Evolutionary conservation across 2,329 filamentous ascomycete genomes (phyloP), one percentile per base, ranked within the genome.

Genomic region (Epichloe sylvatica): DNA sequence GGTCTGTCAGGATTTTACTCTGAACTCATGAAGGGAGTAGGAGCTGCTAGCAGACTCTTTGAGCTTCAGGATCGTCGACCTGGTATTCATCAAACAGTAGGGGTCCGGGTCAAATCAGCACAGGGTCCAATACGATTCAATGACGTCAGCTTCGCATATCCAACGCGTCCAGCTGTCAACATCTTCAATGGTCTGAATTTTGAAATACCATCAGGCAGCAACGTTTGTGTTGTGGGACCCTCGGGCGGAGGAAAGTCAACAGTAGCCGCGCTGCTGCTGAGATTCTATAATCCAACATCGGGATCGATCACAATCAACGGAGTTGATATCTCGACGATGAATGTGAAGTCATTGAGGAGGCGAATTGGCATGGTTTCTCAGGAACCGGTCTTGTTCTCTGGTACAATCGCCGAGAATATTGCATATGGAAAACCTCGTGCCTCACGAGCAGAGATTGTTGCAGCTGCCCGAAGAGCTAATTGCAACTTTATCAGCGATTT

Each of bases 21-120:
- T 0, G 92, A 98, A 64, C 75, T 98, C 53, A 98, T 98, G 92
- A 98, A 98, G 67, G 94, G 94, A 40, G 91, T 95, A 4, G 92
- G 94, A 60, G 92, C 92, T 40, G 92, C 92, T n/a, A 94, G 85
- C 60, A 84, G 92, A 52, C 74, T 98, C 1, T 98, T 98, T 61
- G 92, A 98, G 63, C 77, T 98, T 5, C 90, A 97, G 64, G 92
- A 98, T 64, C 83, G 92, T 54, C 74, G 86, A 51, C 86, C 90
- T 0, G 84, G 81, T 2, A 94, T 97, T 53, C 83, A 83, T n/a
- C 81, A 90, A 19, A 98, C 94, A 0, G 81, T 84, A 47, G 92
- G 92, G 54, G 63, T 74, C 33, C 83, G 80, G 52, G 89, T 98
- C 33, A 76, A 72, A 49, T 94, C 88, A 23, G 91, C 91, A 0